Base-by-base conservation (phyloP, 169 alveolate species). In the Cyclospora cayetanensis region DNA sequence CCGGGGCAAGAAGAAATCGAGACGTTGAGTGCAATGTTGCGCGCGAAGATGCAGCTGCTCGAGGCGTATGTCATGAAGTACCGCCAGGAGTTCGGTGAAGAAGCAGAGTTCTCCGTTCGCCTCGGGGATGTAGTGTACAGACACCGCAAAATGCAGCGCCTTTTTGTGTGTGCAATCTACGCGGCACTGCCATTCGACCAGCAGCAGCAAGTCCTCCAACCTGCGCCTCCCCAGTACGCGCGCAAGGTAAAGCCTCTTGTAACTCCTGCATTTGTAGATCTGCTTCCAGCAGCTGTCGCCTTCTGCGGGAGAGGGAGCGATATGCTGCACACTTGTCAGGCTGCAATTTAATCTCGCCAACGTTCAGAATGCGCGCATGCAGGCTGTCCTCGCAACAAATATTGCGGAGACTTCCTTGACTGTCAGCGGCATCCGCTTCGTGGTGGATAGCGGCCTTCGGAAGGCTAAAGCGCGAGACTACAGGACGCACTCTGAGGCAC, bases 1-100 rank as follows among this genome's bases (percentile, higher is more conserved):
- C 98, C 99, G 1, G 99, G 99, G 0, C 99, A 98, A 88, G 99
- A 99, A 90, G 99, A 99, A 94, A 99, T 99, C 80, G 99, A 99
- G 77, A 97, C 98, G 35, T 99, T 99, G 4, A 96, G 99, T 63
- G 9, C 50, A 1, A 18, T 37, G 42, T 29, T 91, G 85, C 79
- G 76, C 27, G 93, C 91, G 35, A 50, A 84, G 63, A 96, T 98
- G 20, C 93, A 98, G 50, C 99, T 99, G 12, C 98, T 98, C n/a
- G 98, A 60, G 35, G 31, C n/a, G 1, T 60, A 7, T 60, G 72
- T 12, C 37, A 34, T 34, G 3, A 12, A 12, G 31, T 46, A 12
- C 2, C 72, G 35, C 18, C 37, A 60, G 15, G 55, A 34, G 18
- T 68, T 9, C 20, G 82, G 82, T 1, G 82, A n/a, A n/a, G 82